A percentile compares a stretch with the other conserved stretches of the same genome.
phyloP scores from a whole-genome alignment of 371 early-diverging fungal species.

The Mucor ambiguus region DNA sequence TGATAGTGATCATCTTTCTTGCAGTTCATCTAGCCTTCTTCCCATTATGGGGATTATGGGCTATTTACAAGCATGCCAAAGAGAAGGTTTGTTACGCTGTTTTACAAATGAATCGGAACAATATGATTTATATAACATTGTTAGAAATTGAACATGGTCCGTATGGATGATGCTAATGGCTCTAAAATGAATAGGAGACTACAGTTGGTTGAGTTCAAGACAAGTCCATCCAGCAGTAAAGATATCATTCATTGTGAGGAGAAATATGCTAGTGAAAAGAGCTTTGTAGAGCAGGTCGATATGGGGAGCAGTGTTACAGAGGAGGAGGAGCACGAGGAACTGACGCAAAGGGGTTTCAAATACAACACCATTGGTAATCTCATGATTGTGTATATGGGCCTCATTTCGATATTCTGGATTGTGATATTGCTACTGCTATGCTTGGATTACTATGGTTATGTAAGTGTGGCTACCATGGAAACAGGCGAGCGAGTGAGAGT shows the following conservation, averaged over 20 bases:
- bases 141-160: not conserved
- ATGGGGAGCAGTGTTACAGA: not conserved
- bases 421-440: constrained; percentile 56
- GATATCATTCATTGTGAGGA: not conserved
- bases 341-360: constrained; percentile 48
- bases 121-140: not conserved
- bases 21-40: constrained; percentile 20
- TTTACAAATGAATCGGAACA: not conserved
- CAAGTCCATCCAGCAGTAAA: not conserved
- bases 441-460: constrained; percentile 64
- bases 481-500: too few relatives aligned
- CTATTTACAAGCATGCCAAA: constrained; percentile 32
- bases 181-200: not conserved
- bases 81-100: constrained; percentile 15
- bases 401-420: constrained; percentile 58
- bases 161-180: not conserved
- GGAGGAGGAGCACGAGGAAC: not conserved
- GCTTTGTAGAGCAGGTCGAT: not conserved
- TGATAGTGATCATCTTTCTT: constrained; percentile 39
- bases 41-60: constrained; percentile 34
- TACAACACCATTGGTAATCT: constrained; percentile 45
- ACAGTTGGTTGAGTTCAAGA: not conserved
- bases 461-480: constrained; percentile 6
- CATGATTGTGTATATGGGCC: constrained; percentile 41
- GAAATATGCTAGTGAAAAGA: not conserved